Evolutionary conservation across 225 moss, liverwort and hornwort species (phyloP).

Genomic region (Sphagnum tenellum): DNA sequence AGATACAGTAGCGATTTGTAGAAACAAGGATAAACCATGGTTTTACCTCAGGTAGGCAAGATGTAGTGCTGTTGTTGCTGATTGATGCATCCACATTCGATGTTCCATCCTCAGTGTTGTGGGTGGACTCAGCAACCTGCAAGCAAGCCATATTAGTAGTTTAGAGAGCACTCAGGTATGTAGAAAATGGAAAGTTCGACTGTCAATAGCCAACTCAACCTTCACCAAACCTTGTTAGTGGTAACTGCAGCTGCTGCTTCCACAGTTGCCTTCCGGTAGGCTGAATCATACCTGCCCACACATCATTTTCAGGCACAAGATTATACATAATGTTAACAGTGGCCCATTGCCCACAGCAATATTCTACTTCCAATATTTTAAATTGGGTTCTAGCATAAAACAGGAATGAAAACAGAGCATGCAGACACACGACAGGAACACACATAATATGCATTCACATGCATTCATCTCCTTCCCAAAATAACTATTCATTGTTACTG

Average conservation of each 20-base stretch:
- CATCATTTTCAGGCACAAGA: not conserved
- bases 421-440: no score
- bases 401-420: no score
- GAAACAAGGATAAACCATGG: not conserved
- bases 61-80: constrained; percentile 3
- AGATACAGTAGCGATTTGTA: no score
- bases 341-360: not conserved
- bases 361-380: no score
- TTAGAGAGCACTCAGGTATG: no score
- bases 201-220: not conserved
- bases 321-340: constrained; percentile 1
- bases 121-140: constrained; percentile 15
- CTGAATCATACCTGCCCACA: constrained; percentile 38
- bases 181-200: not conserved
- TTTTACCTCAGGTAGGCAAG: constrained; percentile 34
- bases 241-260: not conserved
- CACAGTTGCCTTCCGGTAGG: constrained; percentile 4
- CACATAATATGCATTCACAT: no score
- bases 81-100: constrained; percentile 2
- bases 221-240: not conserved
- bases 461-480: no score
- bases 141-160: no score
- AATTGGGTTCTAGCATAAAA: no score
- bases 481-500: no score
- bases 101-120: constrained; percentile 3